These are phyloP conservation scores for Apiotrichum siamense DNA, from an alignment of 1,284 basidiomycete species.

Conservation along the genomic window DNA sequence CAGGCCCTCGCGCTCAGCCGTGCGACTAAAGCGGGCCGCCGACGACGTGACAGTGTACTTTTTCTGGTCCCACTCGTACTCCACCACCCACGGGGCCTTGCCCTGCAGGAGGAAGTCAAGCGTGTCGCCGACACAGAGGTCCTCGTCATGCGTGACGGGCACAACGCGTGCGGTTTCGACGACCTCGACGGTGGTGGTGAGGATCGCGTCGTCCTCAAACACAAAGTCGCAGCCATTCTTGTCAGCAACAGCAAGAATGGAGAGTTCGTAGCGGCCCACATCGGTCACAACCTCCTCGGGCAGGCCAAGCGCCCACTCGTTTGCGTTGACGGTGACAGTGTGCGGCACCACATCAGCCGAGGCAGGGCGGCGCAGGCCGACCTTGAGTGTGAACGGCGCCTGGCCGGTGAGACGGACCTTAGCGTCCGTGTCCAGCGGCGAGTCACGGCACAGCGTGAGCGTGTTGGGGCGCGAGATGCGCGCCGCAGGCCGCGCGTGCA, in stretches of 20 bases:
- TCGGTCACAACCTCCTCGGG: conserved; percentile 66
- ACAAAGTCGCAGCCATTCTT: conserved; percentile 71
- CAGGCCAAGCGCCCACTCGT: conserved; percentile 68
- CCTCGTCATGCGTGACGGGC: conserved; percentile 66
- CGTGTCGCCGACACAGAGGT: conserved; percentile 87
- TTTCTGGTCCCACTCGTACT: conserved; percentile 78
- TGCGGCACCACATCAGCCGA: conserved; percentile 59
- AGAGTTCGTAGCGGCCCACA: conserved; percentile 72
- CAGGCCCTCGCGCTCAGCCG: conserved; percentile 72
- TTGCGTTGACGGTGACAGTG: conserved; percentile 57
- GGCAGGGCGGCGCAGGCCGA: conserved; percentile 69
- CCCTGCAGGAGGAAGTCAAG: conserved; percentile 91
- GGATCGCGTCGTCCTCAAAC: conserved; percentile 51
- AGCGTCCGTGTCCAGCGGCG: conserved; percentile 54
- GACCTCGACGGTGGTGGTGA: conserved; percentile 74
- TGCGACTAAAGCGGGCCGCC: conserved; percentile 71
- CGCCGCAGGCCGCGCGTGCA: conserved; percentile 68
- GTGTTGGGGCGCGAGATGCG: conserved; percentile 64
- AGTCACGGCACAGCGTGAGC: conserved; percentile 64
- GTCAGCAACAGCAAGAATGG: conserved; percentile 68
- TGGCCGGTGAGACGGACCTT: conserved; percentile 64
- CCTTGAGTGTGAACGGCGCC: conserved; percentile 75
- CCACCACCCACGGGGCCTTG: conserved; percentile 89
- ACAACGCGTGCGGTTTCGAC: conserved; percentile 91
- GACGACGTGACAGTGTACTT: conserved; percentile 67